Conservation (phyloP, 2,329 filamentous ascomycete genomes). For the Monosporascus sp. region DNA sequence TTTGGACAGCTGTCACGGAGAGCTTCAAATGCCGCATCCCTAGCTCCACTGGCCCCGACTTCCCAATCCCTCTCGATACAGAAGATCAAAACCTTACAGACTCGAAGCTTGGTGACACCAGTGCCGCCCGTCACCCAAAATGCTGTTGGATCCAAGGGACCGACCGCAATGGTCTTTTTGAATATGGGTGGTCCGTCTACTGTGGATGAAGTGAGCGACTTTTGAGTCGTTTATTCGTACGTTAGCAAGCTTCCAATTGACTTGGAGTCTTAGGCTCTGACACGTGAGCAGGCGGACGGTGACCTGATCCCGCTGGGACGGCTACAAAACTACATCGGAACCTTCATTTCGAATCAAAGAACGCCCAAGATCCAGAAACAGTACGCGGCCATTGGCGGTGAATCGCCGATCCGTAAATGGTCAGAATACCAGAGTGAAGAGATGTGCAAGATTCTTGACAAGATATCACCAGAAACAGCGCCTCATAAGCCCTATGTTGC, state of each 20-base stretch:
- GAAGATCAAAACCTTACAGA: constrained; percentile 29
- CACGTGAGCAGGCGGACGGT: constrained; percentile 65
- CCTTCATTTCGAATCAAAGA: constrained; percentile 75
- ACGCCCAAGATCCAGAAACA: constrained; percentile 97
- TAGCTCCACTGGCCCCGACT: constrained; percentile 20
- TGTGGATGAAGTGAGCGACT: constrained; percentile 80
- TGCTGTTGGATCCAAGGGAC: constrained; percentile 64
- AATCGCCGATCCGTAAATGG: constrained; percentile 98
- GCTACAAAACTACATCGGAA: constrained; percentile 84
- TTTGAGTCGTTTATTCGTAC: constrained; percentile 89
- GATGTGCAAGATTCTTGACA: constrained; percentile 96
- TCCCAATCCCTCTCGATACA: constrained; percentile 12
- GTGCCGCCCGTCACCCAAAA: constrained; percentile 78
- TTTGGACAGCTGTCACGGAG: constrained; percentile 31
- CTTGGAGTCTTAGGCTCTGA: constrained; percentile 10
- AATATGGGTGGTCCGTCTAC: constrained; percentile 98
- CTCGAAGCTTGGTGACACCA: constrained; percentile 51
- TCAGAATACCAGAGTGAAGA: constrained; percentile 88
- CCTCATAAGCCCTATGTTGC: constrained; percentile 97
- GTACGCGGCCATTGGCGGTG: constrained; percentile 90
- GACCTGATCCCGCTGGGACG: constrained; percentile 94
- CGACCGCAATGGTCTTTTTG: constrained; percentile 96
- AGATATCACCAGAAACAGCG: constrained; percentile 84
- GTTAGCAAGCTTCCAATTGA: constrained; percentile 23
- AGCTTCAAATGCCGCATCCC: constrained; percentile 18